Conservation (phyloP, 345 rosid species). For the Citrus inodora region DNA sequence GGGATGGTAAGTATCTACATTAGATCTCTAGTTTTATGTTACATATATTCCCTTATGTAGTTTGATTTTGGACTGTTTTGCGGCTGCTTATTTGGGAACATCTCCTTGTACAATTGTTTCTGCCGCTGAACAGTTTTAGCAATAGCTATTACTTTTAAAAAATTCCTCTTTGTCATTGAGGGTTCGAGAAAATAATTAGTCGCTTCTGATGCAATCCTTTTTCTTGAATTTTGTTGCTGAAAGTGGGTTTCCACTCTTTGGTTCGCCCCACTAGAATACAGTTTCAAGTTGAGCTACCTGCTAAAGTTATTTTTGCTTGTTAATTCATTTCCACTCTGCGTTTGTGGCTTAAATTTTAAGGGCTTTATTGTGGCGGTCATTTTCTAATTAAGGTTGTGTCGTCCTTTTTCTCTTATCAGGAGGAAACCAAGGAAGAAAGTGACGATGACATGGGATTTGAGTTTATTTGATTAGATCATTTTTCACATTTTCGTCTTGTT, state of each 20-base stretch:
- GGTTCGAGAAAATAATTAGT: neutral
- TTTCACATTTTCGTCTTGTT: neutral
- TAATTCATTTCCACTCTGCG: neutral
- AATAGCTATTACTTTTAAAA: neutral
- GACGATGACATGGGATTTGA: conserved; percentile 32
- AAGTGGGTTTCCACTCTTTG: neutral
- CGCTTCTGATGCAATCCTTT: neutral
- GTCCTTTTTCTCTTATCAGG: conserved; percentile 7
- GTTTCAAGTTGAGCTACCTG: neutral
- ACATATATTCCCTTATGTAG: neutral
- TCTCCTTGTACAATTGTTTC: neutral
- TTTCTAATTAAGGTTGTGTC: neutral
- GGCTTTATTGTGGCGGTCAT: neutral
- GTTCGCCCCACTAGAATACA: no score
- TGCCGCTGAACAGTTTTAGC: neutral
- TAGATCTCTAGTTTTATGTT: neutral
- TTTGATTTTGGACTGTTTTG: neutral
- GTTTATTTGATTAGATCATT: conserved; percentile 19
- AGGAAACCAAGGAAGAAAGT: conserved; percentile 26
- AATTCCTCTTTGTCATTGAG: neutral
- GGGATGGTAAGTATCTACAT: neutral
- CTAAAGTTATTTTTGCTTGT: neutral
- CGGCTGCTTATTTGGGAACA: neutral
- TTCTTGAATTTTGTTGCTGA: neutral
- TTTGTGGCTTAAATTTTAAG: neutral